Percentiles rank a stretch among this genome's conserved stretches.
phyloP scores from a whole-genome alignment of 768 basidiomycete species.

The Sistotremastrum niveocremeum region DNA sequence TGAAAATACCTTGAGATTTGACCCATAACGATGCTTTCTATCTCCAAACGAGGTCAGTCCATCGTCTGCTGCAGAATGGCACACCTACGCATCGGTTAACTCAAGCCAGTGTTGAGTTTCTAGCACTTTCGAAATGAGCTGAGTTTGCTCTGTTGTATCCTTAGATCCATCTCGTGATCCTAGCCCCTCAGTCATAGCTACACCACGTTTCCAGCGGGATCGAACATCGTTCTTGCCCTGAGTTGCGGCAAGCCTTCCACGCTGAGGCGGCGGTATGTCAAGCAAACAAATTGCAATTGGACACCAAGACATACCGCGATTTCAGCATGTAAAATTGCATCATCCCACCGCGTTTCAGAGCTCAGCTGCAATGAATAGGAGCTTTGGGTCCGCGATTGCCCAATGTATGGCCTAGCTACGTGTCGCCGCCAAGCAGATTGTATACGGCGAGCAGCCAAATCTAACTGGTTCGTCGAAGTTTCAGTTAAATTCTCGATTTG shows the following conservation, averaged over 20 bases:
- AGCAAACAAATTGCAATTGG: not conserved
- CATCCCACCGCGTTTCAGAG: slow-evolving; percentile 14
- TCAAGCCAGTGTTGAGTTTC: slow-evolving; percentile 57
- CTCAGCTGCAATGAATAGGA: slow-evolving; percentile 1
- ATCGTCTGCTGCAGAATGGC: not conserved
- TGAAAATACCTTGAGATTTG: slow-evolving; percentile 33
- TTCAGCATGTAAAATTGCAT: slow-evolving; percentile 24
- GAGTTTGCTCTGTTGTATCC: slow-evolving; percentile 16
- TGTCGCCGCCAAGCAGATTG: no score
- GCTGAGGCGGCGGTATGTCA: slow-evolving; percentile 13
- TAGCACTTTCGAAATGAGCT: slow-evolving; percentile 26
- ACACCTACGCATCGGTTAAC: slow-evolving; percentile 39
- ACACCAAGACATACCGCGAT: slow-evolving; percentile 19
- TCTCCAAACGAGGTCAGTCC: not conserved
- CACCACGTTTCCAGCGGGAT: slow-evolving; percentile 35
- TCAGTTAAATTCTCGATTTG: no score
- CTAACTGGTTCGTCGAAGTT: no score
- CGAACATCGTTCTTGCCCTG: slow-evolving; percentile 31
- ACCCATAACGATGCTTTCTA: slow-evolving; percentile 50
- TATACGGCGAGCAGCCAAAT: no score
- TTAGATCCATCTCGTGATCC: slow-evolving; percentile 24
- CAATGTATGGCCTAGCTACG: no score
- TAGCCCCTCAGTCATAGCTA: slow-evolving; percentile 29
- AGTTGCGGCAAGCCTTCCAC: slow-evolving; percentile 28
- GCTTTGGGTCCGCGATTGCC: slow-evolving; percentile 10